Base-by-base conservation (phyloP, 129 eudicot genomes). In the Scalesia atractyloides region DNA sequence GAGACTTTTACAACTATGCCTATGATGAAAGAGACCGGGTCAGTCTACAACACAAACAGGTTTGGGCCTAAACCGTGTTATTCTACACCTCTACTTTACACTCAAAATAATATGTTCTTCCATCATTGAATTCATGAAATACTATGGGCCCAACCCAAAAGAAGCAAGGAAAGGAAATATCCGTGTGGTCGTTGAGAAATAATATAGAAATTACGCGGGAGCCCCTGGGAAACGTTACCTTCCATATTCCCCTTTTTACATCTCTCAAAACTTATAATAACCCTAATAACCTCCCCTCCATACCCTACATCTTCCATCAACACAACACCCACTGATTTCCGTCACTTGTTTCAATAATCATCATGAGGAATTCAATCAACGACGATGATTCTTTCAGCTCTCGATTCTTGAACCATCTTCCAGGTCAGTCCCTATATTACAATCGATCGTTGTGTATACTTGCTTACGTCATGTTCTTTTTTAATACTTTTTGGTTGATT, bases 201-300 rank as follows among this genome's bases (percentile, higher is more conserved):
- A 7, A 69, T 36, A n/a, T 6, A 14, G 73, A 81, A 81, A 70
- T 81, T 76, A 69, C 84, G 84, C 81, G 84, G 81, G 81, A 75
- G 77, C 79, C 80, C 84, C 76, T 75, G 0, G 48, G 48, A 70
- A 76, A 73, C 68, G 81, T 37, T 59, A 56, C 73, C 74, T 57
- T 54, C 17, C 57, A 46, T 59, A 59, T 66, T n/a, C 52, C 46
- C 47, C 68, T 53, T 37, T 62, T 52, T 63, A 1, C 59, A 69
- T 70, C 70, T 36, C 68, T 22, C 64, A 57, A 52, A 53, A 37
- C 17, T 61, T 36, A 7, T 18, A 30, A 50, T 3, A 50, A 70
- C 71, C 51, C 51, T 43, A 8, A 63, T 51, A 20, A 24, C 7
- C 6, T 15, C 41, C 2, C 8, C n/a, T 39, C 54, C 14, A 13